A percentile compares a stretch with the other conserved stretches of the same genome.
Conservation (phyloP, 306 rosid species). For the Sphenostylis stenocarpa region DNA sequence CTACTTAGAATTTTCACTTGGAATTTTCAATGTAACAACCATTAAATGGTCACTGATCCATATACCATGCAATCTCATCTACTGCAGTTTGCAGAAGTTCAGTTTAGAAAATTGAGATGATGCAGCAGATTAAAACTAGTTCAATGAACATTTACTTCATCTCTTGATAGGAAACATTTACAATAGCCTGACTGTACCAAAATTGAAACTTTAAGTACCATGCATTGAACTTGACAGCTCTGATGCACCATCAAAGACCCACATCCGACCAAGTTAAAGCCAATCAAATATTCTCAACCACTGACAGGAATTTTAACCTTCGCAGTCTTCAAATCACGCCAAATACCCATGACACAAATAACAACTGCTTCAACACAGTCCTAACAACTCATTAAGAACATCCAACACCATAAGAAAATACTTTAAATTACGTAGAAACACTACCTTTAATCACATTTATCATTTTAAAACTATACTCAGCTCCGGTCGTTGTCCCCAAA, state of each 20-base stretch:
- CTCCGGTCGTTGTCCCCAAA: background rate
- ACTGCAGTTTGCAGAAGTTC: background rate
- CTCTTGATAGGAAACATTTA: background rate
- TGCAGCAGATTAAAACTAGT: background rate
- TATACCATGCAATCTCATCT: background rate
- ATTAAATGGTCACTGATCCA: slow-evolving; percentile 5
- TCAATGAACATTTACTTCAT: slow-evolving; percentile 6
- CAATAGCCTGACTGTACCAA: background rate
- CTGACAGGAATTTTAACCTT: background rate
- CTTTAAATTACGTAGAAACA: background rate
- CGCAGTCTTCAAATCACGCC: background rate
- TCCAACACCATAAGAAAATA: background rate
- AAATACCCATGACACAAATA: background rate
- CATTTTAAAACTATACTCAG: background rate
- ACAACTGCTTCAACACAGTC: background rate
- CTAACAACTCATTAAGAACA: slow-evolving; percentile 2
- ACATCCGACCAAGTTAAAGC: background rate
- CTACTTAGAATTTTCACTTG: background rate
- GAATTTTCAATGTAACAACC: background rate
- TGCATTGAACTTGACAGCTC: slow-evolving; percentile 11
- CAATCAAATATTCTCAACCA: slow-evolving; percentile 9
- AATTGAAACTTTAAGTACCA: background rate
- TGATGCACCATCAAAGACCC: background rate
- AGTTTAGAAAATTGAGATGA: background rate
- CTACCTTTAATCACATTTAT: background rate